phyloP scores from a whole-genome alignment of 1,284 basidiomycete species.

The Malassezia furfur region DNA sequence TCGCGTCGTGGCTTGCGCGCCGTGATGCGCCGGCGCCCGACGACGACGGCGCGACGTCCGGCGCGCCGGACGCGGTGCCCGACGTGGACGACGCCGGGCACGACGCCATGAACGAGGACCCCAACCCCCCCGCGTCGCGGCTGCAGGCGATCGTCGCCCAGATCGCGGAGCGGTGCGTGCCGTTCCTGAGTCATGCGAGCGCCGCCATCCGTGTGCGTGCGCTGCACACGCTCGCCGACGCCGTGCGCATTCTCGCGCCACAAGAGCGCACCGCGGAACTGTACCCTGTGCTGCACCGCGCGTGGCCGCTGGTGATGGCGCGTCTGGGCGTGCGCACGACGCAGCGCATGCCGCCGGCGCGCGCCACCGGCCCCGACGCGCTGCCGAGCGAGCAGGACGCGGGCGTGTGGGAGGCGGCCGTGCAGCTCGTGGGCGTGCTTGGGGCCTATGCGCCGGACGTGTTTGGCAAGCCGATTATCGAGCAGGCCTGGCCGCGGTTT shows the following conservation, averaged over 20 bases:
- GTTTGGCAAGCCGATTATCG: conserved; percentile 25
- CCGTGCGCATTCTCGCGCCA: conserved; percentile 9
- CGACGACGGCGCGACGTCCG: background rate
- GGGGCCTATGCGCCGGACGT: conserved; percentile 24
- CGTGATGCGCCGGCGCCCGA: background rate
- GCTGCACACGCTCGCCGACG: conserved; percentile 13
- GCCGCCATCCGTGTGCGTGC: conserved; percentile 11
- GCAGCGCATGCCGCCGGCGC: background rate
- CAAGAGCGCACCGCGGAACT: conserved; percentile 26
- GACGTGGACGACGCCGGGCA: background rate
- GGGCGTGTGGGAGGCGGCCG: conserved; percentile 30
- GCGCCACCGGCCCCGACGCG: background rate
- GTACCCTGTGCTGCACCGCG: conserved; percentile 32
- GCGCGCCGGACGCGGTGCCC: background rate
- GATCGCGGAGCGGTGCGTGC: conserved; percentile 20
- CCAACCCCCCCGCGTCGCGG: conserved; percentile 5
- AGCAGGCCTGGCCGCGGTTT: conserved; percentile 39
- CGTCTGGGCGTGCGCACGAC: conserved; percentile 24
- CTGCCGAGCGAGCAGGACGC: conserved; percentile 24
- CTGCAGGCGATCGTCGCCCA: conserved; percentile 11
- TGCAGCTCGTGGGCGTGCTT: conserved; percentile 21
- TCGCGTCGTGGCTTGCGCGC: background rate
- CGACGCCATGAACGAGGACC: conserved; percentile 4
- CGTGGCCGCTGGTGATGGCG: conserved; percentile 39
- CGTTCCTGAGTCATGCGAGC: conserved; percentile 17